phyloP scores from a whole-genome alignment of 768 basidiomycete genomes.

The Leccinum rimulosum region DNA sequence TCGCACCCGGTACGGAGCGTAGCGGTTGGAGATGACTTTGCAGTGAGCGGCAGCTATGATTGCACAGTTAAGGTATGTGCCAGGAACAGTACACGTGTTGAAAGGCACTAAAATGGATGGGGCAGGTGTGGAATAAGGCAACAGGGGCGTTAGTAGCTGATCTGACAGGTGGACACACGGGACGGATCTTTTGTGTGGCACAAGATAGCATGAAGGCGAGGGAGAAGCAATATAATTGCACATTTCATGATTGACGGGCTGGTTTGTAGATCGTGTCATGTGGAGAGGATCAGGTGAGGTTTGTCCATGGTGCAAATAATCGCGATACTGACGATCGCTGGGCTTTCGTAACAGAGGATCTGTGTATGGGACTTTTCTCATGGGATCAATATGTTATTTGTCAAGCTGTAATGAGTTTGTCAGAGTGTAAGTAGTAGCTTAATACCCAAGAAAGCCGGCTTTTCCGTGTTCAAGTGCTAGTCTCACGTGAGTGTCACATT shows the following conservation, averaged over 20 bases:
- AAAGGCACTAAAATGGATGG: constrained; percentile 4
- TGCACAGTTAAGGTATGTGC: constrained; percentile 68
- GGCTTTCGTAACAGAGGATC: constrained; percentile 46
- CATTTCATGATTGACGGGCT: constrained; percentile 7
- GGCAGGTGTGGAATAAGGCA: constrained; percentile 76
- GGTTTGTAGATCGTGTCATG: constrained; percentile 70
- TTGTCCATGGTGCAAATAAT: neutral
- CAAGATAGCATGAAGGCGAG: constrained; percentile 76
- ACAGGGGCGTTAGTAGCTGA: constrained; percentile 74
- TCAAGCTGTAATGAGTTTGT: constrained; percentile 37
- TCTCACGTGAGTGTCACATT: constrained; percentile 19
- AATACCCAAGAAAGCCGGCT: constrained; percentile 14
- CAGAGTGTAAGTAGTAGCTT: constrained; percentile 17
- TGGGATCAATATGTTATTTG: constrained; percentile 70
- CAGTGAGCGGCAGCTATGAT: constrained; percentile 86
- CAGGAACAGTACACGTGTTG: neutral
- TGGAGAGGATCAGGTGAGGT: constrained; percentile 79
- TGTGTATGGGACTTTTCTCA: constrained; percentile 82
- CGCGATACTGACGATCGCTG: constrained; percentile 8
- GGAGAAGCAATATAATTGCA: constrained; percentile 1
- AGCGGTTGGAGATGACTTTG: constrained; percentile 65
- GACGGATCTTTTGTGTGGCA: constrained; percentile 80
- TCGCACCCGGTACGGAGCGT: constrained; percentile 78
- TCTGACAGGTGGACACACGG: constrained; percentile 72
- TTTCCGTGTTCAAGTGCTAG: constrained; percentile 2